A percentile compares a stretch with the other conserved stretches of the same genome.
Conservation (phyloP, 2,329 filamentous ascomycete genomes). For the Neopestalotiopsis clavispora region DNA sequence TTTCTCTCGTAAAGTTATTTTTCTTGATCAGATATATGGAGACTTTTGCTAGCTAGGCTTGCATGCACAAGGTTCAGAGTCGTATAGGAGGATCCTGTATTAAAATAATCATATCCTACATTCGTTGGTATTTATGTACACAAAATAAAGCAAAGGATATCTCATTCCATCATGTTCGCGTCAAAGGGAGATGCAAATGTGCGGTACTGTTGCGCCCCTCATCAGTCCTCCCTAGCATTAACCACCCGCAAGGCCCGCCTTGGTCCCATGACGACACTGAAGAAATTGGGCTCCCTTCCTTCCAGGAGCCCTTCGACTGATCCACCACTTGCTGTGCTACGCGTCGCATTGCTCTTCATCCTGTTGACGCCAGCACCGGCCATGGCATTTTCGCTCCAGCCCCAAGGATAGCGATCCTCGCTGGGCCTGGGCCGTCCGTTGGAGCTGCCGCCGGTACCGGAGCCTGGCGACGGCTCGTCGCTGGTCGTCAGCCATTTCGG, state of each 20-base stretch:
- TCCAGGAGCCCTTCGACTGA: constrained; percentile 43
- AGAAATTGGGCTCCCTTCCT: constrained; percentile 70
- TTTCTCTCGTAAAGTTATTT: too few species aligned
- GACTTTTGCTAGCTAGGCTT: too few species aligned
- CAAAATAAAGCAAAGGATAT: background rate
- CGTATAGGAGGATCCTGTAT: background rate
- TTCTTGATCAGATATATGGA: too few species aligned
- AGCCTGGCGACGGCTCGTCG: constrained; percentile 30
- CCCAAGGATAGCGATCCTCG: constrained; percentile 34
- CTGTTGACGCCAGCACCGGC: constrained; percentile 26
- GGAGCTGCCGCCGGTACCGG: constrained; percentile 15
- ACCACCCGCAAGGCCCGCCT: constrained; percentile 72
- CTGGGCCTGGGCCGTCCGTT: constrained; percentile 26
- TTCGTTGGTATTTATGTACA: background rate
- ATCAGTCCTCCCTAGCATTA: constrained; percentile 51
- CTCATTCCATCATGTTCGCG: constrained; percentile 4
- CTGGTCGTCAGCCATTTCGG: constrained; percentile 24
- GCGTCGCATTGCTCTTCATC: constrained; percentile 38
- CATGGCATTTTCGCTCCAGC: constrained; percentile 25
- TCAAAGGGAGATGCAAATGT: constrained; percentile 12
- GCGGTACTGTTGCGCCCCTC: background rate
- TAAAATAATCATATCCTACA: background rate
- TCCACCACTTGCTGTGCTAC: constrained; percentile 39
- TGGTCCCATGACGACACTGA: constrained; percentile 71
- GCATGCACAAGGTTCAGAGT: background rate